Base-by-base conservation (phyloP, 208 protist species). In the Leishmania amazonensis region DNA sequence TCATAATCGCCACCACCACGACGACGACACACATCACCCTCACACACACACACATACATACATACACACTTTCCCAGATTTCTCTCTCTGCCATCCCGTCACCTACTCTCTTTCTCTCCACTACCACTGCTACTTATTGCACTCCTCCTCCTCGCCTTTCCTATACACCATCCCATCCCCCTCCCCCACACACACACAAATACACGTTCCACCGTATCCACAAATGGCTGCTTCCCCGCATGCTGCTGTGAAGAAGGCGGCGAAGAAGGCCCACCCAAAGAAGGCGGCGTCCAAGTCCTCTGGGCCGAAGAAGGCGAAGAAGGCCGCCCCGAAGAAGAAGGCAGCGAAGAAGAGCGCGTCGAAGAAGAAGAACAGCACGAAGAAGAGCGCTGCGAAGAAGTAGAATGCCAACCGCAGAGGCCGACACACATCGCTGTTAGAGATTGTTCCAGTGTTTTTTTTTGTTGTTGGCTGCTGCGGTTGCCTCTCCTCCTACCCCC, bases 311-410 rank as follows among this genome's bases (percentile, higher is more conserved):
- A 81, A 79, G 62, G 72, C 75, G 19, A 82, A 83, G 71, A 88
- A 91, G 79, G 76, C 80, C 4, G 73, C 85, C 5, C 75, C 68
- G 5, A 82, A 79, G 80, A 89, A 84, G 88, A 73, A 72, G 54
- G 72, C 83, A 1, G 62, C 84, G 11, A 47, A 71, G 60, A 89
- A 87, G 85, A 83, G 54, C 64, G 42, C 84, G n/a, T 5, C 40
- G n/a, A 75, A 57, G 73, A 76, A 76, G 73, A 53, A 74, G 45
- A 17, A 40, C 68, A 7, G 40, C 40, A 0, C 17, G 17, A 75
- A 60, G 71, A 75, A 60, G 71, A 47, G n/a, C 0, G 47, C 47
- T 49, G 67, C 38, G 35, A 72, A 72, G 13, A 82, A 82, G 76
- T 78, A 80, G 78, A 49, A 58, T 21, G 76, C 77, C 35, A 65